phyloP scores from a whole-genome alignment of 768 basidiomycete species.

The Rhizopogon sp. region DNA sequence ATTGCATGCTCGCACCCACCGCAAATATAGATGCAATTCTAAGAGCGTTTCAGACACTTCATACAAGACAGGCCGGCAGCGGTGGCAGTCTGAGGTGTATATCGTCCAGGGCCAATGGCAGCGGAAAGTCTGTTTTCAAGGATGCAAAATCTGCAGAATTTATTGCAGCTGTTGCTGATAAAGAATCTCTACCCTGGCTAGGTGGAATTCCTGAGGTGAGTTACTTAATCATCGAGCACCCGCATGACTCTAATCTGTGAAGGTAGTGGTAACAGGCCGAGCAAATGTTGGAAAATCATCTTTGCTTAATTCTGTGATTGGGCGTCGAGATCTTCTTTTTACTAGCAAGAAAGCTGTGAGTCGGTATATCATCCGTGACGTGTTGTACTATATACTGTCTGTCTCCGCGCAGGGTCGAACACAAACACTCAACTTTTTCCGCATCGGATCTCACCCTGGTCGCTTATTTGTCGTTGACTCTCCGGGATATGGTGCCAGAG shows the following conservation, averaged over 20 bases:
- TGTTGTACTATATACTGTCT: background rate
- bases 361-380: conserved; percentile 2
- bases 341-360: conserved; percentile 71
- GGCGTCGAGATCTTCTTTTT: conserved; percentile 48
- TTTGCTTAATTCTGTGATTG: conserved; percentile 63
- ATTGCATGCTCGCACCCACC: background rate
- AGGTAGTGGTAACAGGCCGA: conserved; percentile 42
- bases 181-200: conserved; percentile 13
- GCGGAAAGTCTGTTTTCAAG: conserved; percentile 16
- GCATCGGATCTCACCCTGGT: conserved; percentile 51
- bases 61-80: background rate
- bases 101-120: background rate
- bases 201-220: conserved; percentile 24
- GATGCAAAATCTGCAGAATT: conserved; percentile 22
- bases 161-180: conserved; percentile 15
- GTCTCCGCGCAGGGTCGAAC: conserved; percentile 55
- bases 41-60: background rate
- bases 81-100: background rate
- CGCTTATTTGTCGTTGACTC: conserved; percentile 70
- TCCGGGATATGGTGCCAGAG: conserved; percentile 75
- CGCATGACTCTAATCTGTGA: background rate
- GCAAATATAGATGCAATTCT: background rate
- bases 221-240: background rate
- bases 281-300: conserved; percentile 79
- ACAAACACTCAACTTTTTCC: conserved; percentile 64